Base-by-base conservation (phyloP, 1,139 yeast genomes). In the Geotrichum australiense region DNA sequence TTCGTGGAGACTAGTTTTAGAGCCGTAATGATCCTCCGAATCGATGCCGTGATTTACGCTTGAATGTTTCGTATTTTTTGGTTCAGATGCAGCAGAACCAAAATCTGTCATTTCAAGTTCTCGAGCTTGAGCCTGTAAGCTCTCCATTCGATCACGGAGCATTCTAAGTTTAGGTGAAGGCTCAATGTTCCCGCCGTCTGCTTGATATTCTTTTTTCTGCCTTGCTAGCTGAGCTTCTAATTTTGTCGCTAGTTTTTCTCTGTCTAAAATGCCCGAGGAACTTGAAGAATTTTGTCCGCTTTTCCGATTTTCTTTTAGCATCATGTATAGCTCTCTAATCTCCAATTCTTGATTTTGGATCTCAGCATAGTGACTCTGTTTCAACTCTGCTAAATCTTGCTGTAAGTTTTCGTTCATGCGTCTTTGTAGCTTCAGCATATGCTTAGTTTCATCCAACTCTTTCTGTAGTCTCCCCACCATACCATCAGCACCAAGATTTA, bases 271-370 rank as follows among this genome's bases (percentile, higher is more conserved):
- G 12, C 64, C 64, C 18, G 25, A 11, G 3, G 5, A 8, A 46
- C 70, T 68, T 46, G 70, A 62, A 47, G 65, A 52, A 39, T 56
- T 46, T 44, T 48, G 38, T 30, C 35, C 29, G n/a, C n/a, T n/a
- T n/a, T n/a, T n/a, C 35, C 35, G 35, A 39, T 35, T 35, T 42
- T 61, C 65, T 40, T 70, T 70, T 27, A 86, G 64, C 69, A 83
- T 72, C 42, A 89, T 71, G 43, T 85, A 68, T 61, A 91, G 73
- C 59, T 89, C 96, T 46, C 97, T 73, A 72, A 83, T 77, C 61
- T 89, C 96, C 22, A 83, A 68, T 58, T 89, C 97, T 54, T 82
- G 93, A 50, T 81, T 80, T 57, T 87, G 96, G 53, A 84, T 80
- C 50, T 85, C 95, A 12, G 73, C 59, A 36, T 85, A 68, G 53